Evolutionary conservation across 1,284 basidiomycete genomes (phyloP).

Genomic region (Ustilago bromivora): DNA sequence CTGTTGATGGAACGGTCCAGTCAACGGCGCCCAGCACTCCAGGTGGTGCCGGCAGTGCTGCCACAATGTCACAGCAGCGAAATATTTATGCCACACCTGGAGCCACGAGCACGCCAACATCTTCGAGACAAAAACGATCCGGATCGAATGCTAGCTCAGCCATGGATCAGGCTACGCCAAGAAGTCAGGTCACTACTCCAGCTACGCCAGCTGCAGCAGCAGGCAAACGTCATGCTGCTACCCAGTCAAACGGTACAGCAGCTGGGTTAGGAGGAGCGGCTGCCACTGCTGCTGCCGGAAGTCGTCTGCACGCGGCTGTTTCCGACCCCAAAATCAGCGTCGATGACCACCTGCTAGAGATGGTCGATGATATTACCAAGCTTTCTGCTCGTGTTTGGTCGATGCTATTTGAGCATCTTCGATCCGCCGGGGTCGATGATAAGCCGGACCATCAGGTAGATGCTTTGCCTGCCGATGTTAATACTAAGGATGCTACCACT

Average conservation of each 20-base stretch:
- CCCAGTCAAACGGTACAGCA: conserved; percentile 19
- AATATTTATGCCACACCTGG: conserved; percentile 18
- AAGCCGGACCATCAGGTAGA: conserved; percentile 8
- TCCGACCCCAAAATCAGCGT: conserved; percentile 33
- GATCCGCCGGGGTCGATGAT: conserved; percentile 26
- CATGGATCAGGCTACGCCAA: conserved; percentile 24
- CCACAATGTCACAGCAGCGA: conserved; percentile 14
- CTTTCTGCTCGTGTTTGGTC: conserved; percentile 59
- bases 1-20: conserved; percentile 15
- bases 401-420: conserved; percentile 54
- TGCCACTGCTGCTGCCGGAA: conserved; percentile 22
- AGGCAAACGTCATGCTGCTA: conserved; percentile 15
- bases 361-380: conserved; percentile 60
- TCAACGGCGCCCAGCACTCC: conserved; percentile 38
- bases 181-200: conserved; percentile 34
- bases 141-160: conserved; percentile 39
- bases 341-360: conserved; percentile 56
- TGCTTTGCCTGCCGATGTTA: conserved; percentile 4
- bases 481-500: background rate
- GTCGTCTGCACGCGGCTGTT: conserved; percentile 25
- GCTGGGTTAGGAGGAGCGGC: conserved; percentile 6
- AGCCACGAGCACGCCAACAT: conserved; percentile 36
- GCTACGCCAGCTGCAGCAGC: conserved; percentile 21
- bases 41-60: conserved; percentile 1
- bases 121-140: conserved; percentile 40